Conservation (phyloP, 106 monocot species). For the Platanthera guangdongensis region DNA sequence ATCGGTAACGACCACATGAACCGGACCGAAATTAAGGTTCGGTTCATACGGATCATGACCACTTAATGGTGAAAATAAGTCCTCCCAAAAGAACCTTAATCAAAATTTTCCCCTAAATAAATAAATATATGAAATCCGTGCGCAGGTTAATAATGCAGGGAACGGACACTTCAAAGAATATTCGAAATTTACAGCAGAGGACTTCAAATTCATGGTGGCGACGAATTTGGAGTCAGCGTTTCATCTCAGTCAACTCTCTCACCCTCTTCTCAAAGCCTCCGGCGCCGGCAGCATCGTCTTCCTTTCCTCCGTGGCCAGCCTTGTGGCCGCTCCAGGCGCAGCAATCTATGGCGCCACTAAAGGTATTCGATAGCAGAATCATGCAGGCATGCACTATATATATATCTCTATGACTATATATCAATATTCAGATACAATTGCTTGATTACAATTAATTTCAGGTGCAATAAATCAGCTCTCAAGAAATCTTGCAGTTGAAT, state of each 20-base stretch:
- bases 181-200: background rate
- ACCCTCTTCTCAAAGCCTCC: conserved; percentile 20
- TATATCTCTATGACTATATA: no score
- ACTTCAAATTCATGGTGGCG: background rate
- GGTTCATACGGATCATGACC: no score
- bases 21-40: no score
- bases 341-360: conserved; percentile 10
- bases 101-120: no score
- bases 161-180: background rate
- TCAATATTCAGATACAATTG: background rate
- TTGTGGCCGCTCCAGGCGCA: background rate
- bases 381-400: no score
- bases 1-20: no score
- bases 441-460: conserved; percentile 5
- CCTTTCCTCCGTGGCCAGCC: conserved; percentile 12
- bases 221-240: conserved; percentile 26
- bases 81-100: no score
- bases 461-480: conserved; percentile 40
- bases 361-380: background rate
- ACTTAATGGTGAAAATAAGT: no score
- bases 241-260: conserved; percentile 15
- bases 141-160: conserved; percentile 15
- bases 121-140: background rate
- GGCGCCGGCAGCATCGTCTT: conserved; percentile 18
- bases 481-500: conserved; percentile 29